phyloP scores from a whole-genome alignment of 192 early-diverging fungal species.

The Podila horticola region DNA sequence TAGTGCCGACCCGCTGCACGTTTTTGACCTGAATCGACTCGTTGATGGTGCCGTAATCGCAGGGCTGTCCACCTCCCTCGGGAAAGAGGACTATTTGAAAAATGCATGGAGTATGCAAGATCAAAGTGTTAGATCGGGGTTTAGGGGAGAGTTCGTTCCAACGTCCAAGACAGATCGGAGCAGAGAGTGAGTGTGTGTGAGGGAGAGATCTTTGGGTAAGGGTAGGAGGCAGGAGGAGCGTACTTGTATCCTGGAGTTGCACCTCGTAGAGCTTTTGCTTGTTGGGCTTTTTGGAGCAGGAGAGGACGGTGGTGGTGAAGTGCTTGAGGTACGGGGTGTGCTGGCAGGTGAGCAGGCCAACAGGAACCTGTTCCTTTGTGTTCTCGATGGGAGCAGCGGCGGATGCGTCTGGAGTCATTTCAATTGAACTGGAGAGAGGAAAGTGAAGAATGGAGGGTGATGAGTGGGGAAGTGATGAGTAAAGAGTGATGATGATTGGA shows the following conservation, averaged over 20 bases:
- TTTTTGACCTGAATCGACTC: slow-evolving; percentile 61
- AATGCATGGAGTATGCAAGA: not conserved
- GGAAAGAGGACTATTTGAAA: slow-evolving; percentile 71
- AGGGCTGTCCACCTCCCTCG: slow-evolving; percentile 81
- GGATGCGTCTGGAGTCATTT: slow-evolving; percentile 5
- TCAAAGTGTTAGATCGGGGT: not conserved
- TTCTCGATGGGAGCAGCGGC: no score
- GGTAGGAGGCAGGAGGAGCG: not conserved
- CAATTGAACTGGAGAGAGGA: no score
- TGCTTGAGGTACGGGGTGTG: slow-evolving; percentile 57
- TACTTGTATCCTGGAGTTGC: slow-evolving; percentile 68
- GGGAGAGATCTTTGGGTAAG: not conserved
- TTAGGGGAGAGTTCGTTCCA: no score
- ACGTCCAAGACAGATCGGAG: not conserved
- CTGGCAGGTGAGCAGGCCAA: slow-evolving; percentile 72
- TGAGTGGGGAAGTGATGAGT: not conserved
- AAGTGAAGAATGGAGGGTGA: not conserved
- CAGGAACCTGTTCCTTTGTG: slow-evolving; percentile 50
- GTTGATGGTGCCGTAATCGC: slow-evolving; percentile 68
- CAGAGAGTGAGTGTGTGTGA: not conserved
- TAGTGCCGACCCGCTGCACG: slow-evolving; percentile 67
- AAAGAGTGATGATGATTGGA: not conserved
- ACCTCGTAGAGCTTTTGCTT: slow-evolving; percentile 69
- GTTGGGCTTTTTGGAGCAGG: slow-evolving; percentile 62
- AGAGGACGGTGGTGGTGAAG: slow-evolving; percentile 60